These are phyloP conservation scores for Hypoxylon sp. DNA, from an alignment of 2,329 filamentous ascomycete species.

Conservation along the genomic window DNA sequence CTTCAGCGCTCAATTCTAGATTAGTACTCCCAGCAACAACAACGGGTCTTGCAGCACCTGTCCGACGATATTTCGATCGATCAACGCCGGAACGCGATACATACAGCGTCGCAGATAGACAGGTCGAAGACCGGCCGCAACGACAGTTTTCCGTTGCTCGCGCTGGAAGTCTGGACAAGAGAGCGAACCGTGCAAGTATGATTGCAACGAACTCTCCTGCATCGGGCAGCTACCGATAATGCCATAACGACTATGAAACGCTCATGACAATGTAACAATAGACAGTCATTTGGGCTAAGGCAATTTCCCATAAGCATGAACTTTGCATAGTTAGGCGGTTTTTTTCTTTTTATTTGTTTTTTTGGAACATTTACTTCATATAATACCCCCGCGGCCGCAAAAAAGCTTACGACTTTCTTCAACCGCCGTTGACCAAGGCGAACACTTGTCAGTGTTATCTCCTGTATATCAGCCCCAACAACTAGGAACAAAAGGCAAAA, in stretches of 20 bases:
- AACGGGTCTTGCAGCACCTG: conserved; percentile 53
- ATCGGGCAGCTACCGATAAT: conserved; percentile 62
- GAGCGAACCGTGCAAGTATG: conserved; percentile 62
- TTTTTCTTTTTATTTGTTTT: conserved; percentile 34
- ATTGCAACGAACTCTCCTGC: conserved; percentile 59
- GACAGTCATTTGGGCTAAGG: conserved; percentile 46
- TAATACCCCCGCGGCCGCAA: conserved; percentile 42
- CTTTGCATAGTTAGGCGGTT: conserved; percentile 50
- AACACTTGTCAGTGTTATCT: conserved; percentile 26
- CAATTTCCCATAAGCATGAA: conserved; percentile 42
- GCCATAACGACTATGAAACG: conserved; percentile 53
- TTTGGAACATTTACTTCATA: conserved; percentile 28
- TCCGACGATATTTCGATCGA: conserved; percentile 66
- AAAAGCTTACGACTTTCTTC: conserved; percentile 41
- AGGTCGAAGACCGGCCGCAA: conserved; percentile 60
- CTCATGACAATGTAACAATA: conserved; percentile 55
- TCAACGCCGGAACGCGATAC: conserved; percentile 60
- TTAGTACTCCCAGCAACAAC: conserved; percentile 59
- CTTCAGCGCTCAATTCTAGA: conserved; percentile 65
- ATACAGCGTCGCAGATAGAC: conserved; percentile 56
- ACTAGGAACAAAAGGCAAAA: conserved; percentile 26
- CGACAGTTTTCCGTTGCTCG: conserved; percentile 64
- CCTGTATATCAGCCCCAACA: conserved; percentile 32
- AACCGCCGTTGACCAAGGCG: conserved; percentile 20
- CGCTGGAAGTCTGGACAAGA: conserved; percentile 62